These are phyloP conservation scores for Penicillium corylophilum DNA, from an alignment of 2,329 filamentous ascomycete species.

Conservation along the genomic window DNA sequence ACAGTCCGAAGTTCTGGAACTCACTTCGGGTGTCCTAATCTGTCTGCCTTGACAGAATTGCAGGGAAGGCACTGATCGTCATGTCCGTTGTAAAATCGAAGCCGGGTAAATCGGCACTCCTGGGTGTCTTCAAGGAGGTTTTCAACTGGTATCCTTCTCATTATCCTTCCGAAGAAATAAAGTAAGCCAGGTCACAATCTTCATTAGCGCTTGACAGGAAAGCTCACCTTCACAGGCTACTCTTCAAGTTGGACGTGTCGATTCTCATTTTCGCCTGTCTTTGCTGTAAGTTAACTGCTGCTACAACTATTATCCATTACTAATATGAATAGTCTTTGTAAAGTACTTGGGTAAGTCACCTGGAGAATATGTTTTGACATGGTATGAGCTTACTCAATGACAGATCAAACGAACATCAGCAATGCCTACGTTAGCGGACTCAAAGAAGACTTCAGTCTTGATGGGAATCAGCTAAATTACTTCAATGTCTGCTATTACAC, in stretches of 20 bases:
- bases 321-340: slow-evolving; percentile 21
- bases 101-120: slow-evolving; percentile 6
- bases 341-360: slow-evolving; percentile 24
- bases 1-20: too few relatives aligned
- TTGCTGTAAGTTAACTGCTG: slow-evolving; percentile 25
- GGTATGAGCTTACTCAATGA: not conserved
- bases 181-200: slow-evolving; percentile 14
- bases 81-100: slow-evolving; percentile 18
- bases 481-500: slow-evolving; percentile 33
- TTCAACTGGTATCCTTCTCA: slow-evolving; percentile 36
- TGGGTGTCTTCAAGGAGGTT: slow-evolving; percentile 29
- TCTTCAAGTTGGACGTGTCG: slow-evolving; percentile 34
- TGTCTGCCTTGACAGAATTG: too few relatives aligned
- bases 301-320: slow-evolving; percentile 1
- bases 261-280: slow-evolving; percentile 33
- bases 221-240: slow-evolving; percentile 18
- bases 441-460: slow-evolving; percentile 32
- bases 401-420: slow-evolving; percentile 34
- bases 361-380: not conserved
- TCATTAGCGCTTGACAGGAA: fast-evolving
- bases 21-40: too few relatives aligned
- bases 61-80: not conserved
- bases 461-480: slow-evolving; percentile 34
- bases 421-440: slow-evolving; percentile 36
- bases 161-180: slow-evolving; percentile 31